Conservation (phyloP, 2,329 filamentous ascomycete genomes). For the Aspergillus sp. region DNA sequence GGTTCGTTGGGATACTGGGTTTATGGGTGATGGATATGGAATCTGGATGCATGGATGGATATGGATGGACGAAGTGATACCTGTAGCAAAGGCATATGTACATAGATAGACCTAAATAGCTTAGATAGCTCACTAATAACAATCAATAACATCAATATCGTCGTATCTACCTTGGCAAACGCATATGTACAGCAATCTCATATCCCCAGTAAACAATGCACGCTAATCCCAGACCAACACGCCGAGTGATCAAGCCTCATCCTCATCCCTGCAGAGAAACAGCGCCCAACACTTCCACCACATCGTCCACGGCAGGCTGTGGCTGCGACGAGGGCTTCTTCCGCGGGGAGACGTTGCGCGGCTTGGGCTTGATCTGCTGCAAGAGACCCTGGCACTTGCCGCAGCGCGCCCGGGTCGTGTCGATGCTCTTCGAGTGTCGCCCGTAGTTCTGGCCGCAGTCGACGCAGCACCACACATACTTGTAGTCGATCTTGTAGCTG, state of each 20-base stretch:
- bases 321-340: slow-evolving; percentile 19
- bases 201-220: neutral
- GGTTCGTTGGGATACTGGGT: neutral
- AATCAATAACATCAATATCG: too few relatives aligned
- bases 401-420: slow-evolving; percentile 69
- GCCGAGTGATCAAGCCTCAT: too few relatives aligned
- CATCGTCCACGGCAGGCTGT: slow-evolving; percentile 10
- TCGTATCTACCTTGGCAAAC: too few relatives aligned
- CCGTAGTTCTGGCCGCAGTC: slow-evolving; percentile 71
- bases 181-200: too few relatives aligned
- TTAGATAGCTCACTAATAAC: too few relatives aligned
- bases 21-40: neutral
- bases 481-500: slow-evolving; percentile 84
- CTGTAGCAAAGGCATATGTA: neutral
- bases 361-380: slow-evolving; percentile 76
- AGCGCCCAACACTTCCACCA: slow-evolving; percentile 9
- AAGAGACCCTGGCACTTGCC: slow-evolving; percentile 71
- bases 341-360: slow-evolving; percentile 48
- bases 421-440: slow-evolving; percentile 82
- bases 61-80: neutral
- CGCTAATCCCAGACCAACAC: neutral
- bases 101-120: slow-evolving; percentile 1
- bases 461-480: slow-evolving; percentile 81
- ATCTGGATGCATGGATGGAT: neutral
- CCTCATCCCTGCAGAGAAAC: neutral